Evolutionary conservation across 2,329 filamentous ascomycete genomes (phyloP), one percentile per base, ranked within the genome.

Genomic region (Sphaerulina vaccinii): DNA sequence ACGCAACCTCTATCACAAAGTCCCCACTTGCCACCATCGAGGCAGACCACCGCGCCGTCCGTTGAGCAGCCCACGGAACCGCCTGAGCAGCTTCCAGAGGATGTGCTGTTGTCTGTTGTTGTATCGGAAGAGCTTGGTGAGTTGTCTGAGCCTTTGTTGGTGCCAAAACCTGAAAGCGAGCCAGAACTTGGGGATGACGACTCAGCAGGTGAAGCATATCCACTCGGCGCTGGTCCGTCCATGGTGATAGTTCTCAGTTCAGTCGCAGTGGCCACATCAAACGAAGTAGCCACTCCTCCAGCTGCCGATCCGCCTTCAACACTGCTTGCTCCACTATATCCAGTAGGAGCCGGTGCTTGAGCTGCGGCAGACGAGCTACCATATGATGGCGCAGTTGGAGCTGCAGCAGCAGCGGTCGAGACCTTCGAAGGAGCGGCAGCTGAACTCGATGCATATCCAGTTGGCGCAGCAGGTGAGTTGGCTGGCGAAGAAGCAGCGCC

Each of bases 1-100:
- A 71, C 73, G 46, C 62, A 71, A 24, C 71, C 70, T 29, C 65
- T 63, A 64, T 74, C 67, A 68, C 73, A 75, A 19, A 74, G 61
- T 29, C 72, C 73, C 44, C 69, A 75, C 19, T 70, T 65, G 45
- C 56, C 64, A 53, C 49, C 61, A 38, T 71, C 70, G 35, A 75
- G 71, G 65, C 73, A 75, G 49, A 75, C 63, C 32, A 75, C 58
- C 39, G 59, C 63, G 18, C 71, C 72, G n/a, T 73, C 65, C 10
- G n/a, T 56, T 0, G 35, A 27, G 32, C 59, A 55, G 23, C 56
- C 23, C n/a, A 50, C 46, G 7, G 55, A 46, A 5, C 5, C 21
- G 23, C 29, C 13, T 15, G 43, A 38, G n/a, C n/a, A n/a, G n/a
- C n/a, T n/a, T n/a, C n/a, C n/a, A 24, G 43, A 38, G n/a, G 39